Conservation (phyloP, 2,329 filamentous ascomycete genomes). For the Ophiostoma sp. region DNA sequence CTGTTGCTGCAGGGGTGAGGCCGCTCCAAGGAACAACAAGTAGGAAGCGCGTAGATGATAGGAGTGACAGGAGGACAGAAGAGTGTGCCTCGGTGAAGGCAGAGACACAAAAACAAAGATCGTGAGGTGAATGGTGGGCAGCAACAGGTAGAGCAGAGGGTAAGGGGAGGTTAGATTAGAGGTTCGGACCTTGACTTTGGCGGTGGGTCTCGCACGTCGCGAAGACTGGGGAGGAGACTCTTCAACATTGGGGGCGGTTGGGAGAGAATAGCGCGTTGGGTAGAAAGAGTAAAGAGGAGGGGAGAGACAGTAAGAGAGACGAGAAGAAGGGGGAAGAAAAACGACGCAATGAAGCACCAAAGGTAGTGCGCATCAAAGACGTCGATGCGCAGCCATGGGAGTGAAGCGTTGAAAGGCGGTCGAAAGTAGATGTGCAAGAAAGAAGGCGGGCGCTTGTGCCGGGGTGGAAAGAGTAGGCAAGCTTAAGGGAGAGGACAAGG, state of each 20-base stretch:
- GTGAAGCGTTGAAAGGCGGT: not conserved
- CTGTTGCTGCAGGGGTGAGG: slow-evolving; percentile 10
- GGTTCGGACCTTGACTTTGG: slow-evolving; percentile 35
- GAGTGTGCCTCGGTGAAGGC: not conserved
- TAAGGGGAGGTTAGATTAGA: slow-evolving; percentile 10
- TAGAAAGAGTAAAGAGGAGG: not conserved
- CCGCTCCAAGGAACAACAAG: not conserved
- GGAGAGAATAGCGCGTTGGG: not conserved
- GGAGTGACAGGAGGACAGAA: not conserved
- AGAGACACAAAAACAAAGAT: not conserved
- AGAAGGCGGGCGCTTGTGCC: slow-evolving; percentile 5
- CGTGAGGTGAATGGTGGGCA: not conserved
- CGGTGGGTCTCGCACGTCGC: slow-evolving; percentile 33
- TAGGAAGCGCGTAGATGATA: not conserved
- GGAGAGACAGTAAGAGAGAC: not conserved
- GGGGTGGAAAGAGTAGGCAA: not conserved
- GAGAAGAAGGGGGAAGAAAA: not conserved
- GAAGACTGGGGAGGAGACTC: slow-evolving; percentile 34
- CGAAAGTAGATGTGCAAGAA: not conserved
- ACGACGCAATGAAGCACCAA: not conserved
- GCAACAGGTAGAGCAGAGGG: not conserved
- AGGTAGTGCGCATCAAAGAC: slow-evolving; percentile 15
- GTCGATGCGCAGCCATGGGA: slow-evolving; percentile 11
- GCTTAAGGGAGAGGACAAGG: not conserved
- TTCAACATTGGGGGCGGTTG: slow-evolving; percentile 33